Percentiles rank a stretch among this genome's conserved stretches.
Conservation (phyloP, 805 yeast genomes). For the Wickerhamiella qilinensis region DNA sequence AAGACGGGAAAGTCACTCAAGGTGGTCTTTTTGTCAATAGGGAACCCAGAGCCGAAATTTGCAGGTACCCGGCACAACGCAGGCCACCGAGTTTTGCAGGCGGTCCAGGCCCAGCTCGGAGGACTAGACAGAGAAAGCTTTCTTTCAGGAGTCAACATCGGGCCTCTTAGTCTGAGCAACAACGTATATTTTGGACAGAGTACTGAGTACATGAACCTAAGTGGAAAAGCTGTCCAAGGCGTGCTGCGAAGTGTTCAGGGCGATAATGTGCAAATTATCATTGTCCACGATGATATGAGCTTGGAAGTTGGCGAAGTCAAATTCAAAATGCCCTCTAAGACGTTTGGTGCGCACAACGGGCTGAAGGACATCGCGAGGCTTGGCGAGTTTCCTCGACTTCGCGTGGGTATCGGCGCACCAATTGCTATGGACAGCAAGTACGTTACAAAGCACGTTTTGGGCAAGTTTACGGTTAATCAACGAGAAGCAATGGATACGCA, state of each 20-base stretch:
- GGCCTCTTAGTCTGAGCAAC: constrained; percentile 7
- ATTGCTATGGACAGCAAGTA: constrained; percentile 25
- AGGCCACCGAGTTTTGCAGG: constrained; percentile 44
- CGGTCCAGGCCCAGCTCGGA: constrained; percentile 5
- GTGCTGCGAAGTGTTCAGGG: constrained; percentile 27
- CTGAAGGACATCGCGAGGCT: constrained; percentile 39
- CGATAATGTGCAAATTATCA: constrained; percentile 23
- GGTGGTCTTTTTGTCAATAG: constrained; percentile 31
- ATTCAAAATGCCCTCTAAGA: constrained; percentile 40
- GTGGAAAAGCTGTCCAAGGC: constrained; percentile 41
- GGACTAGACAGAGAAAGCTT: neutral
- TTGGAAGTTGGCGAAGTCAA: constrained; percentile 50
- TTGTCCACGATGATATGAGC: constrained; percentile 69
- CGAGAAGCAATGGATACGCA: neutral
- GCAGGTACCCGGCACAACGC: constrained; percentile 59
- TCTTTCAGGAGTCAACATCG: constrained; percentile 17
- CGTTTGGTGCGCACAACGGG: constrained; percentile 78
- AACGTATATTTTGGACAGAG: constrained; percentile 33
- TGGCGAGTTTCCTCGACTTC: constrained; percentile 44
- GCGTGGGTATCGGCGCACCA: constrained; percentile 69
- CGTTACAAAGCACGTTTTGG: constrained; percentile 47
- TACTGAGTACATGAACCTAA: constrained; percentile 51
- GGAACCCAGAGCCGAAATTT: constrained; percentile 58
- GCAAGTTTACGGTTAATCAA: constrained; percentile 25
- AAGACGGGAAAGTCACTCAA: constrained; percentile 6